Percentiles rank a stretch among this genome's conserved stretches.
Conservation (phyloP, 164 flowering plant species). For the Platanus orientalis region DNA sequence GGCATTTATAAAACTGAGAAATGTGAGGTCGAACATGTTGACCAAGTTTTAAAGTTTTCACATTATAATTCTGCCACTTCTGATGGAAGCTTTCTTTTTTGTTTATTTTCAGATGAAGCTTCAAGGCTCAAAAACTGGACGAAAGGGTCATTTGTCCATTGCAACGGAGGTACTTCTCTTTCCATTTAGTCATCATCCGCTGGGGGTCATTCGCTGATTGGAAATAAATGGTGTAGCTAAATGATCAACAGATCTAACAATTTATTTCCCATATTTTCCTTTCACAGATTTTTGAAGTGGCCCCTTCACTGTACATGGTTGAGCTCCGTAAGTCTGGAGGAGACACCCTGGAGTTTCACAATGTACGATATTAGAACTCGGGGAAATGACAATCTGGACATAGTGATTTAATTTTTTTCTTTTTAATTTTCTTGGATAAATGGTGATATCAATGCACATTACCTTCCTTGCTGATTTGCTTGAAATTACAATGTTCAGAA, state of each 20-base stretch:
- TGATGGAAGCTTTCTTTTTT: constrained; percentile 2
- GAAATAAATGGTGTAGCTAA: constrained; percentile 3
- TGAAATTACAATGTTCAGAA: too few species aligned
- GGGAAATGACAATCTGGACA: not conserved
- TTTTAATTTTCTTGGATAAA: too few species aligned
- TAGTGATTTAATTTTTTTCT: too few species aligned
- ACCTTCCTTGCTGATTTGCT: too few species aligned
- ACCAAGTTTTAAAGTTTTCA: not conserved
- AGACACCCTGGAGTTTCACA: constrained; percentile 96
- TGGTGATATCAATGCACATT: too few species aligned
- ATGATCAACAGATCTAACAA: not conserved
- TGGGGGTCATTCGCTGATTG: not conserved
- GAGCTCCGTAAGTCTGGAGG: constrained; percentile 93
- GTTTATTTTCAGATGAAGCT: constrained; percentile 70
- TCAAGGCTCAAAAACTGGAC: constrained; percentile 82
- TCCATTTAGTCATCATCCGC: not conserved
- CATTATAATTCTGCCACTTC: not conserved
- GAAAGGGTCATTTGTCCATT: constrained; percentile 87
- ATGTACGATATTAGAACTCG: constrained; percentile 37
- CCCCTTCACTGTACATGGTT: constrained; percentile 93
- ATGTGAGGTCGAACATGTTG: not conserved
- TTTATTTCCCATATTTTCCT: not conserved
- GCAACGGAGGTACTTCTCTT: constrained; percentile 76
- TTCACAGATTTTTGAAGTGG: constrained; percentile 84
- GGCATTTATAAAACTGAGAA: not conserved